phyloP scores from a whole-genome alignment of 1,284 basidiomycete genomes.

The Cutaneotrichosporon dermatis region DNA sequence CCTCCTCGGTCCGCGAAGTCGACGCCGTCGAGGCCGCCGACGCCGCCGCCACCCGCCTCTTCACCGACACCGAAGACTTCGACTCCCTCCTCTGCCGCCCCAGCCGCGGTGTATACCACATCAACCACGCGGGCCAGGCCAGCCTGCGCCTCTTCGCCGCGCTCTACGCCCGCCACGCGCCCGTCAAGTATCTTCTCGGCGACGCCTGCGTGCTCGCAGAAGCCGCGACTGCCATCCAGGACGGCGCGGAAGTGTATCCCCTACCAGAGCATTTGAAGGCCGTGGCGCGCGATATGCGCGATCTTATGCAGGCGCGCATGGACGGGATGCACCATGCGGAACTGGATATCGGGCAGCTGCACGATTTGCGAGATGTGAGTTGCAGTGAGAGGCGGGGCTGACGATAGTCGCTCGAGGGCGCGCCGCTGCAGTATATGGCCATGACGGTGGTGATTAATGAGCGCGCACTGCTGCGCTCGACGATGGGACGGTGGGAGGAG shows the following conservation, averaged over 20 bases:
- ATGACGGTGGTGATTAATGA: conserved; percentile 43
- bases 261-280: background rate
- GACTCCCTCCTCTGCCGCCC: conserved; percentile 10
- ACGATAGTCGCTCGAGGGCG: conserved; percentile 22
- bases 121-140: conserved; percentile 25
- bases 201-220: conserved; percentile 9
- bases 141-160: conserved; percentile 22
- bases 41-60: background rate
- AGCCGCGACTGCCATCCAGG: conserved; percentile 5
- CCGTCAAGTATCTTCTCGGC: background rate
- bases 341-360: conserved; percentile 21
- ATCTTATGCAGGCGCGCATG: conserved; percentile 17
- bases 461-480: conserved; percentile 32
- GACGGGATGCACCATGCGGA: conserved; percentile 19
- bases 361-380: conserved; percentile 32
- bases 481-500: conserved; percentile 34
- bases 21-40: background rate
- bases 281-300: background rate
- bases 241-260: background rate
- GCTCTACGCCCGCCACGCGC: conserved; percentile 4
- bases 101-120: conserved; percentile 16
- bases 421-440: conserved; percentile 31
- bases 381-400: background rate
- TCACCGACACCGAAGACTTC: background rate
- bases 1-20: conserved; percentile 13